Evolutionary conservation across 495 filamentous ascomycete genomes (phyloP).

Genomic region (Aspergillus indologenus): DNA sequence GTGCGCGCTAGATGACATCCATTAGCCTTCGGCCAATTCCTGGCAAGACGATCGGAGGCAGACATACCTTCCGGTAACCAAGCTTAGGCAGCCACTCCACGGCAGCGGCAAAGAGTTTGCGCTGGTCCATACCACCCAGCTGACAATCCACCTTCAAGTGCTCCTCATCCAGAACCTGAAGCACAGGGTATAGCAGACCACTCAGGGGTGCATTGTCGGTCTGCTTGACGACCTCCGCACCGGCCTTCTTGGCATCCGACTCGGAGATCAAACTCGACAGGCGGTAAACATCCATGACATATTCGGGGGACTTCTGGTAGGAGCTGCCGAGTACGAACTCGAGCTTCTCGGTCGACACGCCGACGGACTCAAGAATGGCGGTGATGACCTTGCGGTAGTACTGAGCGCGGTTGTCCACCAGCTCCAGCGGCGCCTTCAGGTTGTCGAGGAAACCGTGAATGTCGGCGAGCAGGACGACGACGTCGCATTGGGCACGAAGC

Average conservation of each 20-base stretch:
- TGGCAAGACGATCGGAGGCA: neutral
- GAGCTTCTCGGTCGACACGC: constrained; percentile 68
- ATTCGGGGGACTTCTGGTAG: constrained; percentile 60
- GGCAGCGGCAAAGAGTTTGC: constrained; percentile 86
- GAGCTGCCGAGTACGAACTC: constrained; percentile 79
- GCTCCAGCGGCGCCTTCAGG: constrained; percentile 59
- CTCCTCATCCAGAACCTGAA: constrained; percentile 91
- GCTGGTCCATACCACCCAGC: constrained; percentile 72
- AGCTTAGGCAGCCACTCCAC: constrained; percentile 49
- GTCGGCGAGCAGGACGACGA: constrained; percentile 80
- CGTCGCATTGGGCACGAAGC: constrained; percentile 76
- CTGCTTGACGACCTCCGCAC: constrained; percentile 93
- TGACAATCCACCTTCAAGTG: constrained; percentile 82
- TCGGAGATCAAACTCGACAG: constrained; percentile 34
- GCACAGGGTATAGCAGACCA: constrained; percentile 71
- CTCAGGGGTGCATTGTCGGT: constrained; percentile 67
- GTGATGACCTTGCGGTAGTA: constrained; percentile 70
- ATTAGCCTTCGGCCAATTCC: neutral
- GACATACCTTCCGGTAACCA: constrained; percentile 45
- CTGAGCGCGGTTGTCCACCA: constrained; percentile 73
- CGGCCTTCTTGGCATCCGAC: constrained; percentile 75
- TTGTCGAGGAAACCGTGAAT: constrained; percentile 51
- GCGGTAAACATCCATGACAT: constrained; percentile 43
- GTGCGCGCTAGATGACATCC: constrained; percentile 54
- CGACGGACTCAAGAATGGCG: constrained; percentile 63